Percentiles rank a stretch among this genome's conserved stretches.
Conservation (phyloP, 306 rosid genomes). For the Senna tora region DNA sequence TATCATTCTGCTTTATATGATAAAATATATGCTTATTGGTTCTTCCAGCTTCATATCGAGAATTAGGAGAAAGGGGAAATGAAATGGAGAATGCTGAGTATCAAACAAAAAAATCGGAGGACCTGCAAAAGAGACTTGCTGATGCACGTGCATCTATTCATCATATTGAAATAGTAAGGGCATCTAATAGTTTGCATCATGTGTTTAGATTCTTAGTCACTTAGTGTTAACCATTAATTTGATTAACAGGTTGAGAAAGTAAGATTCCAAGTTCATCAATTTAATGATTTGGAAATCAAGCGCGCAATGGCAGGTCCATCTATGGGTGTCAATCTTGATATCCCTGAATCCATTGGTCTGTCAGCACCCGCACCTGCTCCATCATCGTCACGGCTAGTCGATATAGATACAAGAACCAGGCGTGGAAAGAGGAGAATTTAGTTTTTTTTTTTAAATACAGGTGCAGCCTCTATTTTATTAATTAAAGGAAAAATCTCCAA, state of each 20-base stretch:
- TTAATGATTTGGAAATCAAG: conserved; percentile 58
- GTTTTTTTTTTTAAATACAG: conserved; percentile 38
- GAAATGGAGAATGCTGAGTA: conserved; percentile 90
- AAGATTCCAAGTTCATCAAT: conserved; percentile 57
- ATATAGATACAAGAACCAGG: conserved; percentile 64
- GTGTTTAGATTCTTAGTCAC: conserved; percentile 4
- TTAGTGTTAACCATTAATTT: conserved; percentile 32
- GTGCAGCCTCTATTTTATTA: conserved; percentile 13
- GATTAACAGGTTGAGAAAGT: conserved; percentile 67
- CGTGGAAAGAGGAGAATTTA: conserved; percentile 80
- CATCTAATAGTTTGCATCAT: conserved; percentile 24
- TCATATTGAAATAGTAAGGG: conserved; percentile 85
- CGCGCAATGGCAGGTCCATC: conserved; percentile 61
- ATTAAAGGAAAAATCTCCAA: conserved; percentile 18
- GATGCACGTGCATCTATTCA: conserved; percentile 82
- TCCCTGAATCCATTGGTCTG: conserved; percentile 92
- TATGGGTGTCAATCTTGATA: conserved; percentile 69
- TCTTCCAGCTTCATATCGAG: conserved; percentile 77
- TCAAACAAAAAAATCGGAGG: conserved; percentile 68
- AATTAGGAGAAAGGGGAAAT: conserved; percentile 86
- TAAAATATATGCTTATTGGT: conserved; percentile 13
- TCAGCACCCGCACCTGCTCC: conserved; percentile 56
- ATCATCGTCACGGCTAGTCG: conserved; percentile 72
- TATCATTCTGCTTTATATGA: not conserved
- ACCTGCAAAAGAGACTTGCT: conserved; percentile 72